Percentiles rank a stretch among this genome's conserved stretches.
phyloP scores from a whole-genome alignment of 805 yeast genomes.

The Candida ipomoeae region DNA sequence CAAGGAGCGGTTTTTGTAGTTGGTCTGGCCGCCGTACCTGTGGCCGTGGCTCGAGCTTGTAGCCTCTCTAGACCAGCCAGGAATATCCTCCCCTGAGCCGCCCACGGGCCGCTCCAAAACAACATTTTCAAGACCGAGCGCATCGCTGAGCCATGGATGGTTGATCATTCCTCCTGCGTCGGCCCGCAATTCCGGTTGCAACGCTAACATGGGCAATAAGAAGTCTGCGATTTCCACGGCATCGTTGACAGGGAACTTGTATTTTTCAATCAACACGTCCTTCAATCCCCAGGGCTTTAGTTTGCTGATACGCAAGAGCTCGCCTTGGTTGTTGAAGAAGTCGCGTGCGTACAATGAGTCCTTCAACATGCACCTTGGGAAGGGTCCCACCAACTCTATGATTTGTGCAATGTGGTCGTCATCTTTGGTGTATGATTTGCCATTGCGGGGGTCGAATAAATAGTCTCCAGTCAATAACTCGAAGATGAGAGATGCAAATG shows the following conservation, averaged over 20 bases:
- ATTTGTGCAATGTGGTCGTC: slow-evolving; percentile 65
- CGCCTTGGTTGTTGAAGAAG: slow-evolving; percentile 21
- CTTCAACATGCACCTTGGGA: slow-evolving; percentile 40
- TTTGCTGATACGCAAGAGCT: slow-evolving; percentile 42
- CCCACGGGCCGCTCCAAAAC: slow-evolving; percentile 70
- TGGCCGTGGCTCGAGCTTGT: slow-evolving; percentile 9
- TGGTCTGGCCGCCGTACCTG: slow-evolving; percentile 6
- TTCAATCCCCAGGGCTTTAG: slow-evolving; percentile 50
- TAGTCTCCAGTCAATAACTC: slow-evolving; percentile 61
- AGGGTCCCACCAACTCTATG: slow-evolving; percentile 47
- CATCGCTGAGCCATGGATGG: slow-evolving; percentile 81
- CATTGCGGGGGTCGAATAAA: slow-evolving; percentile 56
- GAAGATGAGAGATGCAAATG: slow-evolving; percentile 54
- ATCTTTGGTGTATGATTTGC: slow-evolving; percentile 45
- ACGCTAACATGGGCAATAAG: slow-evolving; percentile 72
- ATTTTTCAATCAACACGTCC: slow-evolving; percentile 47
- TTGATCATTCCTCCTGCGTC: slow-evolving; percentile 96
- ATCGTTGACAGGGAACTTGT: slow-evolving; percentile 52
- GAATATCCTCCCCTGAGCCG: slow-evolving; percentile 80
- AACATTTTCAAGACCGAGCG: slow-evolving; percentile 68
- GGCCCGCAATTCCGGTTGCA: slow-evolving; percentile 77
- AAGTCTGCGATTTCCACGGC: slow-evolving; percentile 74
- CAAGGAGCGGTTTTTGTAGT: not conserved
- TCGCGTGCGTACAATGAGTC: slow-evolving; percentile 27
- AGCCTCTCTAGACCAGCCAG: slow-evolving; percentile 83